Conservation (phyloP, 2,329 filamentous ascomycete species). For the Immersiporthe knoxdaviesiana region DNA sequence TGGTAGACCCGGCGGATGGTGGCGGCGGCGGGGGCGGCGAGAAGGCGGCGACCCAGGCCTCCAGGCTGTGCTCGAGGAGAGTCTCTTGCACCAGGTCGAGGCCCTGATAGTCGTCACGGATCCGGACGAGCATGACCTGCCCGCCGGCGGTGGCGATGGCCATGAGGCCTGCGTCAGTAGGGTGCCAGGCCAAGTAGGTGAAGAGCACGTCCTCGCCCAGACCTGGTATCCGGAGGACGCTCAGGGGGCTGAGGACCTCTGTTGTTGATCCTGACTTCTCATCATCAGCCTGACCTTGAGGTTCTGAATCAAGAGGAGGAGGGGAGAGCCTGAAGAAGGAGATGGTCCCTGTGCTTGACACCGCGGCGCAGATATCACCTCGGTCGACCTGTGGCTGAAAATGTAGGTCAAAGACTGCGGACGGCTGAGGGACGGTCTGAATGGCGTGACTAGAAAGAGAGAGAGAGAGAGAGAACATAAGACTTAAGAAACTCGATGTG, state of each 20-base stretch:
- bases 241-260: constrained; percentile 42
- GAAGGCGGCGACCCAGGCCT: constrained; percentile 76
- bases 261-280: neutral
- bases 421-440: constrained; percentile 65
- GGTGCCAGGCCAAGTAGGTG: constrained; percentile 76
- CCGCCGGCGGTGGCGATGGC: constrained; percentile 75
- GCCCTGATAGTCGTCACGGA: constrained; percentile 49
- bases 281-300: neutral
- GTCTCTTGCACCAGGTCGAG: constrained; percentile 40
- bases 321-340: constrained; percentile 62
- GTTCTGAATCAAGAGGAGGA: neutral
- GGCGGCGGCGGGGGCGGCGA: constrained; percentile 39
- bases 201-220: constrained; percentile 65
- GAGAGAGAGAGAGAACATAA: neutral
- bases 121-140: constrained; percentile 58
- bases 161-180: constrained; percentile 56
- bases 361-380: constrained; percentile 67
- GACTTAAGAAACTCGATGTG: constrained; percentile 16
- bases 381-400: constrained; percentile 63
- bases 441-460: constrained; percentile 51
- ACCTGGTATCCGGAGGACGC: constrained; percentile 49
- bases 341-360: constrained; percentile 76
- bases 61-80: constrained; percentile 57
- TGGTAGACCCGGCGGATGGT: neutral
- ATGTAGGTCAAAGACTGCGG: constrained; percentile 82